Evolutionary conservation across 768 basidiomycete genomes (phyloP).

Genomic region (Boletus reticuloceps): DNA sequence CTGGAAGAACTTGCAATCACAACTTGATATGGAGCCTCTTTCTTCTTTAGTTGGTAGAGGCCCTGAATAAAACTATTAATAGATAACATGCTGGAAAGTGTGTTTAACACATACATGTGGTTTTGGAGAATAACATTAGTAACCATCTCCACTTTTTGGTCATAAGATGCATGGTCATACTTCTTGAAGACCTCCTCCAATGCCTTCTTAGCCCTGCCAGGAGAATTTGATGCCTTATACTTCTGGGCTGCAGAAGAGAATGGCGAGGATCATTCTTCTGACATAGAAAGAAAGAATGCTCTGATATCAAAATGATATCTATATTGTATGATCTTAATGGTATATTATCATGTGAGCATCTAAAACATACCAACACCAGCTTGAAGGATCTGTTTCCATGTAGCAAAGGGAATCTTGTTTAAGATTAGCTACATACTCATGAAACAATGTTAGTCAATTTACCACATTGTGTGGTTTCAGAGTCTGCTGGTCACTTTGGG

Average conservation of each 20-base stretch:
- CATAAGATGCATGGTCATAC: not conserved
- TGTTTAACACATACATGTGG: not conserved
- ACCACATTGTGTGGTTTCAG: not conserved
- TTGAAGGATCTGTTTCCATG: not conserved
- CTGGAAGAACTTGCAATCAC: too few relatives aligned
- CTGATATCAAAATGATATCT: not conserved
- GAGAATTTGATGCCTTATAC: not conserved
- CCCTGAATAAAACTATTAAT: too few relatives aligned
- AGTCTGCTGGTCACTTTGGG: not conserved
- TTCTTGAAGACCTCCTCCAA: not conserved
- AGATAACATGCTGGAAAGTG: not conserved
- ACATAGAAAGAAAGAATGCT: not conserved
- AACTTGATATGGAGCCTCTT: too few relatives aligned
- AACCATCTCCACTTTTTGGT: not conserved
- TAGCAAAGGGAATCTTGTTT: not conserved
- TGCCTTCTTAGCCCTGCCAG: not conserved
- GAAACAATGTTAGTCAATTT: not conserved
- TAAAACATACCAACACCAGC: not conserved
- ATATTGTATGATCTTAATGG: not conserved
- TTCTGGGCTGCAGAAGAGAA: not conserved
- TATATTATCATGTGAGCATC: not conserved
- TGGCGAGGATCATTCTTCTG: not conserved
- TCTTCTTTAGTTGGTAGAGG: too few relatives aligned
- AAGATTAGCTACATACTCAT: too few relatives aligned
- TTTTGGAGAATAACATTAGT: not conserved